phyloP scores from a whole-genome alignment of 129 eudicot genomes.

The Logfia minima region DNA sequence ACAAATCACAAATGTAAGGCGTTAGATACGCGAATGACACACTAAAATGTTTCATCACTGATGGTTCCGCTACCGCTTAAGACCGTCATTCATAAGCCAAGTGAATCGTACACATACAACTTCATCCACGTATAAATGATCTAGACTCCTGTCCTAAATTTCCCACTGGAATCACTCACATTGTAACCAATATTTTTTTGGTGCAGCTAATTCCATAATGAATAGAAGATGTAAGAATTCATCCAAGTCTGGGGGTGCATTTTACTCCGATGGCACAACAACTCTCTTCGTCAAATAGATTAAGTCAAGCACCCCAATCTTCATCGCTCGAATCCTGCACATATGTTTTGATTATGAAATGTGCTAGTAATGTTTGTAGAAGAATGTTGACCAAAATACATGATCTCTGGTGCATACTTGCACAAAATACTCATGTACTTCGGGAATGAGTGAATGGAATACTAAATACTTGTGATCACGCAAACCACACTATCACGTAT shows the following conservation, averaged over 20 bases:
- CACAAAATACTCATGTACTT: neutral
- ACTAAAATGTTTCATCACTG: neutral
- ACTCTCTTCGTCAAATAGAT: constrained; percentile 6
- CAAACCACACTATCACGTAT: too few relatives aligned
- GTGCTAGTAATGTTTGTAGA: neutral
- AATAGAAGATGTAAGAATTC: neutral
- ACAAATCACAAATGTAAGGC: neutral
- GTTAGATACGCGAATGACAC: neutral
- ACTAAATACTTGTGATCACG: too few relatives aligned
- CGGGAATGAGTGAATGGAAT: neutral
- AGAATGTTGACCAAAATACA: neutral
- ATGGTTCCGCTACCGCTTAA: neutral
- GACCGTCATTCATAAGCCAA: neutral
- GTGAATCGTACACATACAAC: constrained; percentile 1
- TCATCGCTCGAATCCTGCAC: constrained; percentile 39
- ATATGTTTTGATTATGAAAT: neutral
- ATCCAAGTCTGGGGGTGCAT: neutral
- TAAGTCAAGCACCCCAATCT: constrained; percentile 35
- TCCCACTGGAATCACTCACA: neutral
- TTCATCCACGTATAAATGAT: neutral
- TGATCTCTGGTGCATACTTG: neutral
- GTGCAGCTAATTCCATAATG: neutral
- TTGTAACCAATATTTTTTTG: neutral
- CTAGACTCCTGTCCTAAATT: neutral
- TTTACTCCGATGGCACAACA: neutral